A percentile compares a stretch with the other conserved stretches of the same genome.
phyloP scores from a whole-genome alignment of 495 filamentous ascomycete species.

The Tuber indicum region DNA sequence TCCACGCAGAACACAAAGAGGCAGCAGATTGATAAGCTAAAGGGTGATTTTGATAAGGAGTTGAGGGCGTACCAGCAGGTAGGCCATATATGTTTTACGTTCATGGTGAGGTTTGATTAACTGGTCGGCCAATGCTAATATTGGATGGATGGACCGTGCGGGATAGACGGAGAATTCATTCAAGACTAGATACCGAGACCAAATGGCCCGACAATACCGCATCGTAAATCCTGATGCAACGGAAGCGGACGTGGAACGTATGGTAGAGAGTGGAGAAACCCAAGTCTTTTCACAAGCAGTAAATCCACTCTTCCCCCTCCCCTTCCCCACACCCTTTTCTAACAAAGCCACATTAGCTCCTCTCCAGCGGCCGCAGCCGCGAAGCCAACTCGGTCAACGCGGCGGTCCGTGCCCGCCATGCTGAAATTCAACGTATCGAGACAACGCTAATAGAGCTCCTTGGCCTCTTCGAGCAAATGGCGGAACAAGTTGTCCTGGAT shows the following conservation, averaged over 20 bases:
- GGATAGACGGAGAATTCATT: constrained; percentile 57
- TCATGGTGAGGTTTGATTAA: neutral
- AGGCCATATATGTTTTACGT: neutral
- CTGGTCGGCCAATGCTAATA: neutral
- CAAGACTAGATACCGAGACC: constrained; percentile 58
- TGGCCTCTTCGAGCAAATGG: constrained; percentile 60
- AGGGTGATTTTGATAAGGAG: constrained; percentile 57
- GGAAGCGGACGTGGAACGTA: constrained; percentile 57
- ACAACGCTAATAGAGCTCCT: constrained; percentile 59
- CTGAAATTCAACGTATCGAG: constrained; percentile 67
- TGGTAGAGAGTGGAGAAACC: constrained; percentile 64
- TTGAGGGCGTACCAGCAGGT: constrained; percentile 55
- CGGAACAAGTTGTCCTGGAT: constrained; percentile 59
- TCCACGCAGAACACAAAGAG: constrained; percentile 50
- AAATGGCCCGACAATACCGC: constrained; percentile 65
- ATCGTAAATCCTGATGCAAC: constrained; percentile 69
- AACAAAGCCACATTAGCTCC: constrained; percentile 51
- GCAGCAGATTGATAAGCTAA: constrained; percentile 58
- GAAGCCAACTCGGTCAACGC: constrained; percentile 60
- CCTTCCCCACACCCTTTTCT: constrained; percentile 4
- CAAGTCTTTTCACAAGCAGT: constrained; percentile 72
- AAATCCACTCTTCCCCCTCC: constrained; percentile 30
- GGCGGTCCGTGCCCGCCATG: constrained; percentile 67
- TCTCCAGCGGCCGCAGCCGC: constrained; percentile 58
- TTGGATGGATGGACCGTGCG: constrained; percentile 10